Evolutionary conservation across 2,329 filamentous ascomycete species (phyloP).

Genomic region (Macroventuria anomochaeta): DNA sequence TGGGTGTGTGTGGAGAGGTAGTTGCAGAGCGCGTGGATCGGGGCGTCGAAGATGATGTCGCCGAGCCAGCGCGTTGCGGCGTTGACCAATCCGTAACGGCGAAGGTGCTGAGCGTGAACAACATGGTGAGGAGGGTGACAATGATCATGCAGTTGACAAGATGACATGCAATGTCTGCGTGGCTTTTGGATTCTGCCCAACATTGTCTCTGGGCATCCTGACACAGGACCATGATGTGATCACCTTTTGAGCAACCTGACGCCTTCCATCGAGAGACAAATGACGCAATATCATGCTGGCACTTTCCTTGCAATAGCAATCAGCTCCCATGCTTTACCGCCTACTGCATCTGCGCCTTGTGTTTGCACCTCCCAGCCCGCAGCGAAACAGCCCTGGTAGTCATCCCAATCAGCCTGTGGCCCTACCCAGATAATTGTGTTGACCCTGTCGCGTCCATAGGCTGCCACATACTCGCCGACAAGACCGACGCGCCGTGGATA

Average conservation of each 20-base stretch:
- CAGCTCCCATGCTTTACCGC: conserved; percentile 44
- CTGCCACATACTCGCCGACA: conserved; percentile 53
- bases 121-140: too few relatives aligned
- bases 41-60: conserved; percentile 54
- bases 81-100: conserved; percentile 38
- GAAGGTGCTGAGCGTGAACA: too few relatives aligned
- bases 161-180: too few relatives aligned
- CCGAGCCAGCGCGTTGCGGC: conserved; percentile 49
- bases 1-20: conserved; percentile 14
- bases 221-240: too few relatives aligned
- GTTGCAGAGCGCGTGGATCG: conserved; percentile 19
- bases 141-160: too few relatives aligned
- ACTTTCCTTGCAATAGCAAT: conserved; percentile 30
- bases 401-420: conserved; percentile 52
- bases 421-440: conserved; percentile 53
- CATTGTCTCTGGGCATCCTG: too few relatives aligned
- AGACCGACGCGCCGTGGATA: conserved; percentile 60
- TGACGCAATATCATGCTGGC: not conserved
- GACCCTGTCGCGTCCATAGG: conserved; percentile 38
- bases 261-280: not conserved
- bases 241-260: not conserved
- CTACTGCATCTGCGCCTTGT: conserved; percentile 32
- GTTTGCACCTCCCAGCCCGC: conserved; percentile 26
- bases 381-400: conserved; percentile 39
- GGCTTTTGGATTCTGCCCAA: too few relatives aligned